A percentile compares a stretch with the other conserved stretches of the same genome.
Conservation (phyloP, 768 basidiomycete species). For the Lactarius evosmus region DNA sequence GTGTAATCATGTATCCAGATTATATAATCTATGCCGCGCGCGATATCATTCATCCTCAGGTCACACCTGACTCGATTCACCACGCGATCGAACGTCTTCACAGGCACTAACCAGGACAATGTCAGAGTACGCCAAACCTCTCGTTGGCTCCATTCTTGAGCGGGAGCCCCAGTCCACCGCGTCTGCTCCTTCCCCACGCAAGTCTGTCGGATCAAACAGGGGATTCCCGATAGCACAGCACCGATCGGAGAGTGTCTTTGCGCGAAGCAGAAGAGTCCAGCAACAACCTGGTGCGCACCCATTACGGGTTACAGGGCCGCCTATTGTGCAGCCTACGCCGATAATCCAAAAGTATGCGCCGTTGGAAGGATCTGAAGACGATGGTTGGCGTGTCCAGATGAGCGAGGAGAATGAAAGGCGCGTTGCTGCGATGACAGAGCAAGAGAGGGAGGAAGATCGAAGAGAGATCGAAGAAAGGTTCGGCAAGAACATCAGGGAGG, state of each 20-base stretch:
- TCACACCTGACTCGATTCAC: too few species aligned
- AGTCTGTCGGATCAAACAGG: slow-evolving; percentile 29
- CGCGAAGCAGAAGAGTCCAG: slow-evolving; percentile 33
- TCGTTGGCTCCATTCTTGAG: slow-evolving; percentile 49
- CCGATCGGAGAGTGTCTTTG: slow-evolving; percentile 41
- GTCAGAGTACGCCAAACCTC: slow-evolving; percentile 25
- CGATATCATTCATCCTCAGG: too few species aligned
- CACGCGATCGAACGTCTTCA: too few species aligned
- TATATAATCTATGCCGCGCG: not conserved
- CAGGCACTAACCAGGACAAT: slow-evolving; percentile 10
- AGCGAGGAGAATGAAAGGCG: slow-evolving; percentile 62
- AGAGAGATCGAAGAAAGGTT: slow-evolving; percentile 68
- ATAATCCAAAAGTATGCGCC: slow-evolving; percentile 9
- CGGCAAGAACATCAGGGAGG: slow-evolving; percentile 60
- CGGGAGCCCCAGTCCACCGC: slow-evolving; percentile 35
- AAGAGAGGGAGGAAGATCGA: slow-evolving; percentile 64
- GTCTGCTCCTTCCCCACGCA: slow-evolving; percentile 29
- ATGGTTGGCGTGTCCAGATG: slow-evolving; percentile 53
- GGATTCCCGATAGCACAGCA: slow-evolving; percentile 44
- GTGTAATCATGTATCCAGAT: not conserved
- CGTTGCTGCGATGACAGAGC: slow-evolving; percentile 66
- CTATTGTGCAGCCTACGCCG: slow-evolving; percentile 23
- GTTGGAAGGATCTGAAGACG: slow-evolving; percentile 7
- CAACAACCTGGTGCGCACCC: slow-evolving; percentile 24
- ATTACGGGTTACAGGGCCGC: slow-evolving; percentile 29